These are phyloP conservation scores for Penicillium lagena DNA, from an alignment of 495 filamentous ascomycete genomes.

Conservation along the genomic window DNA sequence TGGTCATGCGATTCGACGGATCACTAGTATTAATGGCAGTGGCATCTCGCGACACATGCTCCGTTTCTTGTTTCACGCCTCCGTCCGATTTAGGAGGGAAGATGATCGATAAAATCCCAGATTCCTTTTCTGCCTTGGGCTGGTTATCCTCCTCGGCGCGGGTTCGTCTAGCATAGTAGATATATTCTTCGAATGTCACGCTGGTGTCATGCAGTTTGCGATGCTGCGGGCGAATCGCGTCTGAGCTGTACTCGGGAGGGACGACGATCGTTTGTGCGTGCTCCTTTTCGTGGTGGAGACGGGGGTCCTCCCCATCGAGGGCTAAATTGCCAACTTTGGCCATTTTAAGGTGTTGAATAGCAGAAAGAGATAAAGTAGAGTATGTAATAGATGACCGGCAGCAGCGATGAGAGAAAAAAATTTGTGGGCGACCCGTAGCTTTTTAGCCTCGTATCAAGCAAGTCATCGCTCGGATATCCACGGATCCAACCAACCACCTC, in stretches of 20 bases:
- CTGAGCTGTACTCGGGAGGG: neutral
- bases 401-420: no score
- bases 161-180: slow-evolving; percentile 27
- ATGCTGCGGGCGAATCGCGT: slow-evolving; percentile 11
- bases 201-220: slow-evolving; percentile 19
- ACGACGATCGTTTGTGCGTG: slow-evolving; percentile 4
- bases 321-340: slow-evolving; percentile 1
- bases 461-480: no score
- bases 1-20: slow-evolving; percentile 2
- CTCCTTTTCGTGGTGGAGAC: slow-evolving; percentile 11
- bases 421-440: no score
- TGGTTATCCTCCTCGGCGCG: slow-evolving; percentile 18
- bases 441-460: no score
- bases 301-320: slow-evolving; percentile 10
- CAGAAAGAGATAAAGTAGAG: no score
- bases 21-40: slow-evolving; percentile 8
- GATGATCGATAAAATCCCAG: slow-evolving; percentile 12
- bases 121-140: slow-evolving; percentile 1
- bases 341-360: neutral
- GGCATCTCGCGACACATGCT: slow-evolving; percentile 2
- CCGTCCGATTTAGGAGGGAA: slow-evolving; percentile 14
- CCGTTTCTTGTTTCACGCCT: slow-evolving; percentile 2
- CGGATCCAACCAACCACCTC: no score
- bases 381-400: no score
- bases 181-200: slow-evolving; percentile 34